Evolutionary conservation across 306 rosid species (phyloP), one percentile per base, ranked within the genome.

Genomic region (Vigna nakashimae): DNA sequence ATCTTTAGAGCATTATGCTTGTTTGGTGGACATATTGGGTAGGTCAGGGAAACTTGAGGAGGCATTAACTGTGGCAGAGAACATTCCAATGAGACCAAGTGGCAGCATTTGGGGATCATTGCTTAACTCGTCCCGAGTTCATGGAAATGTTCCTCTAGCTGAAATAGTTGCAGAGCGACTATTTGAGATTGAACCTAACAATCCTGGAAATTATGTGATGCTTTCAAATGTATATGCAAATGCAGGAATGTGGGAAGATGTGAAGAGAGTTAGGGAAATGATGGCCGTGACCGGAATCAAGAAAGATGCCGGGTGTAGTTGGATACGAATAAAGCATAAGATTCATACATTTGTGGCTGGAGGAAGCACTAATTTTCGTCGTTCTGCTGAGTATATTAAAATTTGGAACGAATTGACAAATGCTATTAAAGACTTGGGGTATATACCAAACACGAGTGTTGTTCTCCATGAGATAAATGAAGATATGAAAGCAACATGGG

Each of bases 81-180:
- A 43, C 76, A 79, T 89, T 87, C 89, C 91, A n/a, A 79, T 89
- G 91, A 86, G 74, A 62, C 89, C 89, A 3, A 81, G 82, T 73
- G 86, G 88, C 15, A 85, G 89, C 85, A 79, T 87, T 64, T 85
- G 87, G 88, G 93, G 90, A 9, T 89, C 90, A 26, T 73, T 89
- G 80, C 84, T 89, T 34, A 89, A 87, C 73, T 85, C 91, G 13
- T 87, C 89, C 73, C 51, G 81, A 43, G 85, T 87, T 22, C 40
- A 83, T 24, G 79, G 93, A 12, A 66, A 89, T 48, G 88, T 87
- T 79, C 30, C 46, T 65, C 83, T 83, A 0, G 91, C 85, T 1
- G 85, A 87, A 81, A 51, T 43, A 48, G 84, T 84, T 48, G 88
- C 85, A 1, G 60, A 53, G 73, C 36, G 62, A 62, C 83, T 89